Percentiles rank a stretch among this genome's conserved stretches.
Conservation (phyloP, 2,329 filamentous ascomycete species). For the Didymella segeticola region DNA sequence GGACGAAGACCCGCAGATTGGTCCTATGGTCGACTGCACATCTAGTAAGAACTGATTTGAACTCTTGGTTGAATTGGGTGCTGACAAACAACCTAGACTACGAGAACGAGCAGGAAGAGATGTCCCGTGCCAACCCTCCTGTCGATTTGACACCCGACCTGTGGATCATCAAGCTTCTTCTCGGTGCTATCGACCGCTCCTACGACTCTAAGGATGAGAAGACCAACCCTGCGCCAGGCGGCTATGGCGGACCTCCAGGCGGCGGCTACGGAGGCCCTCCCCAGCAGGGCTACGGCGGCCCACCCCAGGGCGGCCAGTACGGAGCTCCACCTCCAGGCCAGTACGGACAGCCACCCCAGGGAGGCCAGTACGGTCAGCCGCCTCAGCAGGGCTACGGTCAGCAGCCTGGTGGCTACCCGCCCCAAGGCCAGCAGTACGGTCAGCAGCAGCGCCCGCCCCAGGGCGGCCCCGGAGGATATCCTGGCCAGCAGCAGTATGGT, state of each 20-base stretch:
- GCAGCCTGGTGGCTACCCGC: conserved; percentile 27
- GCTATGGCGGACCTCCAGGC: conserved; percentile 39
- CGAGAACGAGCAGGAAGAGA: conserved; percentile 71
- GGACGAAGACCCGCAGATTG: conserved; percentile 69
- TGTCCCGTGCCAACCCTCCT: conserved; percentile 66
- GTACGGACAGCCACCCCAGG: conserved; percentile 9
- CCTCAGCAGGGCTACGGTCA: conserved; percentile 31
- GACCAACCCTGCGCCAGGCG: conserved; percentile 46
- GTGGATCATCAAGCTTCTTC: conserved; percentile 71
- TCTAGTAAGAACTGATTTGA: conserved; percentile 60
- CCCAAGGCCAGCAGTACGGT: conserved; percentile 29
- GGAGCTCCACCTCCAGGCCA: conserved; percentile 30
- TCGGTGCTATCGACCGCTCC: conserved; percentile 70
- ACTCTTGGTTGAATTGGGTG: neutral
- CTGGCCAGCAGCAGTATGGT: conserved; percentile 33
- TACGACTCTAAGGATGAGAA: conserved; percentile 73
- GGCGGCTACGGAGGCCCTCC: conserved; percentile 40
- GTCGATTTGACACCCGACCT: conserved; percentile 70
- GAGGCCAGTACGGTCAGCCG: conserved; percentile 23
- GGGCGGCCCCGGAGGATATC: conserved; percentile 30
- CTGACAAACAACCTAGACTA: conserved; percentile 58
- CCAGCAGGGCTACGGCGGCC: conserved; percentile 29
- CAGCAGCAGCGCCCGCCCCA: conserved; percentile 32
- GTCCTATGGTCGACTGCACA: conserved; percentile 70
- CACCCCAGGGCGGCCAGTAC: conserved; percentile 25